These are phyloP conservation scores for Chalciporus piperatus DNA, from an alignment of 768 basidiomycete species.

Conservation along the genomic window DNA sequence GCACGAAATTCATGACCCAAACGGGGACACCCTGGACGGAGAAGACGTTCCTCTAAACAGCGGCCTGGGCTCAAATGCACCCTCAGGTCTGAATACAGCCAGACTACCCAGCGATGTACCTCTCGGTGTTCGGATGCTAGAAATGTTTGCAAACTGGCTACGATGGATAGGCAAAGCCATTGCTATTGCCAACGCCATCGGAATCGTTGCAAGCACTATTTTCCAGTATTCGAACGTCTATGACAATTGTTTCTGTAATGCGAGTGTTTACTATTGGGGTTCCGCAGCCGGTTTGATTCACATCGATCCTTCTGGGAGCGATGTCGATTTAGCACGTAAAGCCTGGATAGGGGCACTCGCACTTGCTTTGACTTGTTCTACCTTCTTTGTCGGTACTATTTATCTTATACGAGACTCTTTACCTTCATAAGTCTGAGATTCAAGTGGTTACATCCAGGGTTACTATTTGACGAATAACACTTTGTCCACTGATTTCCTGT, in stretches of 20 bases:
- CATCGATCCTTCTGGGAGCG: conserved; percentile 13
- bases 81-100: background rate
- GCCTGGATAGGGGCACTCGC: conserved; percentile 39
- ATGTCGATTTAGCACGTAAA: conserved; percentile 23
- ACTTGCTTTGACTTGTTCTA: conserved; percentile 25
- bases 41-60: background rate
- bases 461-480: no score
- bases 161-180: conserved; percentile 28
- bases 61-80: background rate
- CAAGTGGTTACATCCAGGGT: no score
- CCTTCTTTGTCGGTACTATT: conserved; percentile 27
- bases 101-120: background rate
- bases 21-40: background rate
- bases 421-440: background rate
- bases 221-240: conserved; percentile 30
- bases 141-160: conserved; percentile 12
- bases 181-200: conserved; percentile 28
- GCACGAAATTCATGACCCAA: background rate
- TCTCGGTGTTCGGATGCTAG: background rate
- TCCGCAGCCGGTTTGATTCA: conserved; percentile 27
- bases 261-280: conserved; percentile 22
- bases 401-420: conserved; percentile 27
- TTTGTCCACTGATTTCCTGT: no score
- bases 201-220: conserved; percentile 25
- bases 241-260: conserved; percentile 30